These are phyloP conservation scores for Eremothecium gossypii DNA, from an alignment of 1,139 yeast species.

Conservation along the genomic window DNA sequence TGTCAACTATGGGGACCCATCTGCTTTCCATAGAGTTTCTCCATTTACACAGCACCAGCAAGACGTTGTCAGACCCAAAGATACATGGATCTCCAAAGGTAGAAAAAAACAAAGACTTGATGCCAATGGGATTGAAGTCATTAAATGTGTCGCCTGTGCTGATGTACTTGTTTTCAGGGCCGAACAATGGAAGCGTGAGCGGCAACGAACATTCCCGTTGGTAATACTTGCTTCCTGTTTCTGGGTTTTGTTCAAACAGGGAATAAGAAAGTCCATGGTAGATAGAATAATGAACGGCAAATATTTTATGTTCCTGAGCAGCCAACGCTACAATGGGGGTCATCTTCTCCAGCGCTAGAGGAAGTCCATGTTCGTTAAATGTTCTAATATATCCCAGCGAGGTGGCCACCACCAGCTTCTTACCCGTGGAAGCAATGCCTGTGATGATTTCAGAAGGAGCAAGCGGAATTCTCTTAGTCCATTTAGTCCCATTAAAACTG, in stretches of 20 bases:
- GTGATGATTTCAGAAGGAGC: slow-evolving; percentile 40
- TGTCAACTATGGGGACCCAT: slow-evolving; percentile 83
- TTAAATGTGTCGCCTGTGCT: slow-evolving; percentile 13
- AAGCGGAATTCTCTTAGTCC: slow-evolving; percentile 36
- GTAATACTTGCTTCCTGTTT: slow-evolving; percentile 27
- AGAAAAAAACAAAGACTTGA: slow-evolving; percentile 71
- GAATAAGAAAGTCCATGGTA: slow-evolving; percentile 25
- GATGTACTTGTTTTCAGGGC: slow-evolving; percentile 5
- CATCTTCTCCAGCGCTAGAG: slow-evolving; percentile 42
- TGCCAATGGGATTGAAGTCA: slow-evolving; percentile 26
- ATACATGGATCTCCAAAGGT: slow-evolving; percentile 83
- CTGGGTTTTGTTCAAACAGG: slow-evolving; percentile 22
- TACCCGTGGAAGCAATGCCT: slow-evolving; percentile 43
- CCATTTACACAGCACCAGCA: slow-evolving; percentile 70
- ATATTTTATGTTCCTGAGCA: slow-evolving; percentile 30
- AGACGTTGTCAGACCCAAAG: slow-evolving; percentile 66
- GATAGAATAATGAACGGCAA: slow-evolving; percentile 24
- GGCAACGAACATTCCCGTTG: slow-evolving; percentile 28
- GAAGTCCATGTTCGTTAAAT: slow-evolving; percentile 48
- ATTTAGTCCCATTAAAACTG: slow-evolving; percentile 28
- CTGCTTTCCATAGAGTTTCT: slow-evolving; percentile 63
- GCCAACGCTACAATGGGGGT: slow-evolving; percentile 50
- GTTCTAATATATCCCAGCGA: slow-evolving; percentile 47
- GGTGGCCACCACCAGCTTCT: slow-evolving; percentile 44
- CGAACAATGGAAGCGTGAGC: slow-evolving; percentile 16